phyloP scores from a whole-genome alignment of 2,329 filamentous ascomycete genomes.

The Alternaria gaisen region DNA sequence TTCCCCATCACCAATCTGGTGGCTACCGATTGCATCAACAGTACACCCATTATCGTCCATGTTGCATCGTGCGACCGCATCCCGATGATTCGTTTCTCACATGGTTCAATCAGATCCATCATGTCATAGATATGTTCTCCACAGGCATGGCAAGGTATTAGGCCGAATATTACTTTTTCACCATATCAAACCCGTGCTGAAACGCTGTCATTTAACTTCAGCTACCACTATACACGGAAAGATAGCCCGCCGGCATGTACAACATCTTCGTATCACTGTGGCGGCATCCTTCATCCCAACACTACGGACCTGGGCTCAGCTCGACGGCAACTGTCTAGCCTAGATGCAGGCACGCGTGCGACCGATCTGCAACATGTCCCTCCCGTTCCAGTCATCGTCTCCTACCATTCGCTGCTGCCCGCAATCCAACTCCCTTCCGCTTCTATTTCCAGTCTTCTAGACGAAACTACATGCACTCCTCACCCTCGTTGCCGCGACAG shows the following conservation, averaged over 20 bases:
- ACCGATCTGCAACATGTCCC: conserved; percentile 20
- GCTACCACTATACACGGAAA: conserved; percentile 7
- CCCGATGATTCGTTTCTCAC: background rate
- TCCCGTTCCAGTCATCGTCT: conserved; percentile 5
- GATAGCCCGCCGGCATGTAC: conserved; percentile 9
- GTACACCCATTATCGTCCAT: background rate
- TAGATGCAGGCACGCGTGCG: conserved; percentile 23
- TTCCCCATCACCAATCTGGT: conserved; percentile 11
- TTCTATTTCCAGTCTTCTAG: conserved; percentile 25
- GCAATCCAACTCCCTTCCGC: conserved; percentile 14
- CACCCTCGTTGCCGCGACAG: conserved; percentile 10
- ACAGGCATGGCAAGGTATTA: background rate
- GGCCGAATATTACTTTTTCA: conserved; percentile 6
- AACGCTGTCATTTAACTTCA: conserved; percentile 2
- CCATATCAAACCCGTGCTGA: conserved; percentile 10
- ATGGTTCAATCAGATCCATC: background rate
- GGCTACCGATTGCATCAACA: background rate
- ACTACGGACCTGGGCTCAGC: conserved; percentile 28
- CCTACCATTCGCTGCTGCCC: conserved; percentile 21
- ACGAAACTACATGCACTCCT: conserved; percentile 20
- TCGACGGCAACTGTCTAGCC: conserved; percentile 19
- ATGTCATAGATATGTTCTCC: conserved; percentile 1
- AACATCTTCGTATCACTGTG: conserved; percentile 23
- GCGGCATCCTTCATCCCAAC: conserved; percentile 23
- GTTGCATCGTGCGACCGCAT: background rate